These are phyloP conservation scores for Mortierella sp. DNA, from an alignment of 371 early-diverging fungal genomes.

Conservation along the genomic window DNA sequence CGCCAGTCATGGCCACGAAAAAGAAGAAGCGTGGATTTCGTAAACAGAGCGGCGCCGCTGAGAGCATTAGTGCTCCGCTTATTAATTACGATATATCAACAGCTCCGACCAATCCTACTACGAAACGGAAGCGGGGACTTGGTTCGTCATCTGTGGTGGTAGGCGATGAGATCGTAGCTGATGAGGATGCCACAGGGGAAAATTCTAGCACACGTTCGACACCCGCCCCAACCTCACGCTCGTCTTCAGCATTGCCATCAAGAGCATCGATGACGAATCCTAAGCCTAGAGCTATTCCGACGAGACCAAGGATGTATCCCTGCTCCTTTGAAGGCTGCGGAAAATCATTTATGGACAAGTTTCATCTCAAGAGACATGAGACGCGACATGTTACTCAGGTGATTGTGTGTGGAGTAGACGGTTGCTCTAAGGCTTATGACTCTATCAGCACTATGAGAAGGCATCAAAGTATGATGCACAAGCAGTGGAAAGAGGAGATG, in stretches of 20 bases:
- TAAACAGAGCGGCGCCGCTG: conserved; percentile 1
- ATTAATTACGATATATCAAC: too few species aligned
- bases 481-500: conserved; percentile 26
- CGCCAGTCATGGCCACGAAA: not conserved
- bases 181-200: not conserved
- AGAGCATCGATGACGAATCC: not conserved
- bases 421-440: conserved; percentile 51
- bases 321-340: conserved; percentile 47
- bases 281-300: conserved; percentile 10
- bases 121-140: not conserved
- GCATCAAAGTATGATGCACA: conserved; percentile 53
- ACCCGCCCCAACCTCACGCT: conserved; percentile 4
- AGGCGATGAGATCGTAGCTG: not conserved
- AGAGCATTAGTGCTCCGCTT: not conserved
- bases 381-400: conserved; percentile 46
- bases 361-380: conserved; percentile 51
- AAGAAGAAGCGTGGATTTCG: conserved; percentile 27
- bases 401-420: conserved; percentile 51
- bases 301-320: conserved; percentile 43
- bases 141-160: not conserved
- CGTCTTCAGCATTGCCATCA: not conserved
- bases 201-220: conserved; percentile 15
- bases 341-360: conserved; percentile 54
- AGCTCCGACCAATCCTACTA: too few species aligned
- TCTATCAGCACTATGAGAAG: conserved; percentile 53